A percentile compares a stretch with the other conserved stretches of the same genome.
phyloP scores from a whole-genome alignment of 1,284 basidiomycete genomes.

The Salmacisia buchloeana region DNA sequence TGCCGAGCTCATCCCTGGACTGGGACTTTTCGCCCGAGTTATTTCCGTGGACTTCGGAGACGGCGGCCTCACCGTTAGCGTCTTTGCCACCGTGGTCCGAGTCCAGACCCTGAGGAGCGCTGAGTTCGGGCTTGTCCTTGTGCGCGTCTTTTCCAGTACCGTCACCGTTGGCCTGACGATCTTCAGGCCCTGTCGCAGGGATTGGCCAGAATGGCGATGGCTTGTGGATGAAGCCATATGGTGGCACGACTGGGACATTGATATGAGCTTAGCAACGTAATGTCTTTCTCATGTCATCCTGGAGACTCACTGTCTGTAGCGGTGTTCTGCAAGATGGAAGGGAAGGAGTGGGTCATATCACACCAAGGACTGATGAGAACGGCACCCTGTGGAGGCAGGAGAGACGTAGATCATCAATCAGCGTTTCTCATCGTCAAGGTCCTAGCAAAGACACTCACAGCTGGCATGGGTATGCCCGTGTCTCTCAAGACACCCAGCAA shows the following conservation, averaged over 20 bases:
- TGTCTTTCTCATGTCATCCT: too few relatives aligned
- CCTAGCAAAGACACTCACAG: slow-evolving; percentile 54
- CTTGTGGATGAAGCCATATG: slow-evolving; percentile 49
- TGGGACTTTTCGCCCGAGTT: slow-evolving; percentile 17
- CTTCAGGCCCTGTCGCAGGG: slow-evolving; percentile 12
- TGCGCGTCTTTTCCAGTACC: neutral
- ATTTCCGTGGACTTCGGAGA: neutral
- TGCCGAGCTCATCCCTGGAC: slow-evolving; percentile 5
- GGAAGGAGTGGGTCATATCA: slow-evolving; percentile 90
- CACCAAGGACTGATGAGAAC: slow-evolving; percentile 61
- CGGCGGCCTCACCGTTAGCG: neutral
- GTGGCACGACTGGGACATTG: slow-evolving; percentile 57
- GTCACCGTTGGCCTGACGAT: neutral
- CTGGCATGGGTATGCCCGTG: slow-evolving; percentile 70
- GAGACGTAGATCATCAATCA: neutral
- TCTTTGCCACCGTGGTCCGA: neutral
- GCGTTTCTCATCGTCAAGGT: neutral
- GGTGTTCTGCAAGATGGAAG: slow-evolving; percentile 77
- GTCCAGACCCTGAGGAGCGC: slow-evolving; percentile 14
- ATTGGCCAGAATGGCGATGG: slow-evolving; percentile 47
- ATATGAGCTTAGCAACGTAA: too few relatives aligned
- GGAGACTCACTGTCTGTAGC: slow-evolving; percentile 63
- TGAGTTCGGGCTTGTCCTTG: slow-evolving; percentile 10
- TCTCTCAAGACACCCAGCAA: slow-evolving; percentile 89
- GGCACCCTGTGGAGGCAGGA: slow-evolving; percentile 17